Conservation (phyloP, 768 basidiomycete genomes). For the Termitomyces sp. region DNA sequence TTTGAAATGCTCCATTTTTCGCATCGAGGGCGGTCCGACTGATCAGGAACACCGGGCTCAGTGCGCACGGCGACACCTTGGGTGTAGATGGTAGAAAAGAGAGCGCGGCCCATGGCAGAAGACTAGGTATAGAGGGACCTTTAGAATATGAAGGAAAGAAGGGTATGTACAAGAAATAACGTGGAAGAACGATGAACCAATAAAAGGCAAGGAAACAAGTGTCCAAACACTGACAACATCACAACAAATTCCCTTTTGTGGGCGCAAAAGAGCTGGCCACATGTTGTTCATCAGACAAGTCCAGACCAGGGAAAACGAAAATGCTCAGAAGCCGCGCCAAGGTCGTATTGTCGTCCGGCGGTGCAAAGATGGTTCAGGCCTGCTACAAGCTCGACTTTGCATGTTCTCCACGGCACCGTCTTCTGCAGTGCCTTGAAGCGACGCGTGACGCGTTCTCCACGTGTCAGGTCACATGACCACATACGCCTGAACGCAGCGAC, state of each 20-base stretch:
- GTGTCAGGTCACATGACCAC: neutral
- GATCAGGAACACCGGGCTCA: conserved; percentile 35
- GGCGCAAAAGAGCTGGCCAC: conserved; percentile 1
- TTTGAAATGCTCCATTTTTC: conserved; percentile 64
- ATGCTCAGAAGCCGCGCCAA: no score
- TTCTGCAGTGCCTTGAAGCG: neutral
- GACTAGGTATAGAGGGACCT: conserved; percentile 6
- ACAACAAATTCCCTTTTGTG: conserved; percentile 13
- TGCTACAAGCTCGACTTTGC: no score
- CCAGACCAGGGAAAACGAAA: neutral
- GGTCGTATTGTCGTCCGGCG: no score
- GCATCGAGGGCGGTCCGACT: conserved; percentile 24
- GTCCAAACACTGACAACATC: conserved; percentile 15
- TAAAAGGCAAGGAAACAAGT: neutral
- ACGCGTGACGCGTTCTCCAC: neutral
- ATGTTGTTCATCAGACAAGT: conserved; percentile 6
- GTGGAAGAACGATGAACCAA: conserved; percentile 2
- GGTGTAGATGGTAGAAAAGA: conserved; percentile 47
- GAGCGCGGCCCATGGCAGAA: conserved; percentile 52
- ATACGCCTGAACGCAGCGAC: neutral
- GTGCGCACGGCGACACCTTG: conserved; percentile 36
- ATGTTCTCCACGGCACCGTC: no score
- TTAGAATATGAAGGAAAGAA: conserved; percentile 20
- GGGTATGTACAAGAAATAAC: conserved; percentile 17
- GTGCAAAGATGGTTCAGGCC: no score